Percentiles rank a stretch among this genome's conserved stretches.
Conservation (phyloP, 2,329 filamentous ascomycete genomes). For the Colletotrichum sublineola region DNA sequence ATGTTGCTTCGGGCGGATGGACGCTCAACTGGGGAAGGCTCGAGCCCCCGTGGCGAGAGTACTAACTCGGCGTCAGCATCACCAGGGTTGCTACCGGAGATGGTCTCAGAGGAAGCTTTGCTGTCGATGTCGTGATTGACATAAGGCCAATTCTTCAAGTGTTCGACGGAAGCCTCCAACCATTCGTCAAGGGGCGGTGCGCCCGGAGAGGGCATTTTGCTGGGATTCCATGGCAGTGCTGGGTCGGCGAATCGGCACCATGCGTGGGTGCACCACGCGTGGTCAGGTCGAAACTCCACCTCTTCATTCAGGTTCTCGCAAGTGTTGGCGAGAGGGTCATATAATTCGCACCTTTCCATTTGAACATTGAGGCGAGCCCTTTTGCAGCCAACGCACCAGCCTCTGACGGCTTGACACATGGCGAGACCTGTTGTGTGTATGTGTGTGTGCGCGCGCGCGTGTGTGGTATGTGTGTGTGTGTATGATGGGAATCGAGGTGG, state of each 20-base stretch:
- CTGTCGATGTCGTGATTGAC: fast-evolving
- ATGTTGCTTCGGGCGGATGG: too few species aligned
- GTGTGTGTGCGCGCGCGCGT: background rate
- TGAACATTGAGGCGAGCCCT: background rate
- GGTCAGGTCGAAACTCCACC: too few species aligned
- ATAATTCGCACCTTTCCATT: background rate
- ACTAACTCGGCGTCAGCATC: background rate
- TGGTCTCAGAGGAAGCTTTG: background rate
- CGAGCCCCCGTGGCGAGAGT: background rate
- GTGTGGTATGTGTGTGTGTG: too few species aligned
- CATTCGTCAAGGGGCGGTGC: too few species aligned
- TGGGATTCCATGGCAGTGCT: background rate
- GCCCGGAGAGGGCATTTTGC: background rate
- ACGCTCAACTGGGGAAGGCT: too few species aligned
- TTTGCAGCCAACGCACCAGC: background rate
- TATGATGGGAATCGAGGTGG: too few species aligned
- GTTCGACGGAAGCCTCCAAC: too few species aligned
- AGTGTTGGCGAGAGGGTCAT: background rate
- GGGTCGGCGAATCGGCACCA: background rate
- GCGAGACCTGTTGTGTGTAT: background rate
- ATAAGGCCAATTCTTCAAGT: too few species aligned
- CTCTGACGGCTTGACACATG: background rate
- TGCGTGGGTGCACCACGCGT: too few species aligned
- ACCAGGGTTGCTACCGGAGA: too few species aligned
- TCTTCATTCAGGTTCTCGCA: background rate